phyloP scores from a whole-genome alignment of 129 eudicot species.

The Escallonia herrerae region DNA sequence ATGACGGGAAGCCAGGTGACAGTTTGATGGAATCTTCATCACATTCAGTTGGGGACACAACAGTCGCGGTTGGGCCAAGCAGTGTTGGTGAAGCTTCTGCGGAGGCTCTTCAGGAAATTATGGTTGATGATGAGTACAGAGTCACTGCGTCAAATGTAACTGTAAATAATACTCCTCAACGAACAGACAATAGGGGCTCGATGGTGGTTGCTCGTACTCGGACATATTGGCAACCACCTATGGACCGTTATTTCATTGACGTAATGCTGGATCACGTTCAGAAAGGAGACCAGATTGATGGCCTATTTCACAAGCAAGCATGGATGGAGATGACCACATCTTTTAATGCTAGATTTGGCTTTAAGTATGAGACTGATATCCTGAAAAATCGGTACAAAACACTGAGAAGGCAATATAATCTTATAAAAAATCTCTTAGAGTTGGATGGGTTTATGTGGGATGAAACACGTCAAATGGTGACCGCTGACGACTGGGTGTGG shows the following conservation, averaged over 20 bases:
- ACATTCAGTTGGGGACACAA: conserved; percentile 9
- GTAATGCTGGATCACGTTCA: conserved; percentile 43
- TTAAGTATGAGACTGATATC: conserved; percentile 34
- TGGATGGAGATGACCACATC: conserved; percentile 42
- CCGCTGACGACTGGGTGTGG: conserved; percentile 48
- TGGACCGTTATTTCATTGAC: conserved; percentile 51
- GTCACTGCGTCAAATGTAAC: conserved; percentile 21
- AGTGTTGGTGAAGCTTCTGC: conserved; percentile 15
- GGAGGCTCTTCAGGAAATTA: conserved; percentile 41
- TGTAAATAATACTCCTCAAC: conserved; percentile 9
- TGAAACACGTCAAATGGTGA: conserved; percentile 40
- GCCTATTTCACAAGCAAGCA: conserved; percentile 43
- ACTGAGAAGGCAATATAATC: conserved; percentile 32
- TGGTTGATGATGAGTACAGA: conserved; percentile 34
- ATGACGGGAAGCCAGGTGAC: conserved; percentile 2
- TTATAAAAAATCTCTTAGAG: conserved; percentile 39
- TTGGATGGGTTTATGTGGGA: conserved; percentile 51
- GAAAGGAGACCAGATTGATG: conserved; percentile 47
- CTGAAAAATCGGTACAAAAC: conserved; percentile 48
- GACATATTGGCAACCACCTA: conserved; percentile 55
- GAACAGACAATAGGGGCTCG: conserved; percentile 15
- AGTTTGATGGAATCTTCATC: conserved; percentile 16
- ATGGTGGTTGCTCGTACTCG: conserved; percentile 21
- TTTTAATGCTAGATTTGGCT: conserved; percentile 39
- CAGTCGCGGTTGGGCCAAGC: not conserved